These are phyloP conservation scores for Sporobolomyces phaffii DNA, from an alignment of 768 basidiomycete species.

Conservation along the genomic window DNA sequence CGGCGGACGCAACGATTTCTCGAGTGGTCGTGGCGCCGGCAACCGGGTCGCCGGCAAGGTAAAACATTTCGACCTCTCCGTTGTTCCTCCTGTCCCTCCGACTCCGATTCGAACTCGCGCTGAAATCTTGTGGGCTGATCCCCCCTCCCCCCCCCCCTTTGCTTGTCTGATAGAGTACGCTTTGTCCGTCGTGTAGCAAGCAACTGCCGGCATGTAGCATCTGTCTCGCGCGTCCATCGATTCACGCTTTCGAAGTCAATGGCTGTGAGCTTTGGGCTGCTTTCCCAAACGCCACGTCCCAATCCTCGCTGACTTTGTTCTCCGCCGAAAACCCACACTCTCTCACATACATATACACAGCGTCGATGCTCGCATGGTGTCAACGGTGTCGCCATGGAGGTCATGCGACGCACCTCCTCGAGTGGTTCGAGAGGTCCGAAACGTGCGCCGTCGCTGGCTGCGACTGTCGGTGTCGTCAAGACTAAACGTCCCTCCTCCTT, in stretches of 20 bases:
- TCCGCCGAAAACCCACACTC: background rate
- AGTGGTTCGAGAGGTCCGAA: constrained; percentile 32
- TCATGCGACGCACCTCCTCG: constrained; percentile 29
- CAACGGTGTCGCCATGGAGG: constrained; percentile 35
- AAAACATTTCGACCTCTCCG: too few relatives aligned
- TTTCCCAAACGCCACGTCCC: background rate
- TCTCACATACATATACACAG: too few relatives aligned
- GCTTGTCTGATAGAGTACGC: constrained; percentile 3
- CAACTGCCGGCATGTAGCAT: constrained; percentile 34
- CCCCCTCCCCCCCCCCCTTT: background rate
- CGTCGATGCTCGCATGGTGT: constrained; percentile 32
- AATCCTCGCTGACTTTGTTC: background rate
- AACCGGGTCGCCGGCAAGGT: constrained; percentile 13
- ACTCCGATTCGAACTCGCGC: too few relatives aligned
- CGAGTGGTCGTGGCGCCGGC: background rate
- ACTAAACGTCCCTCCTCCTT: too few relatives aligned
- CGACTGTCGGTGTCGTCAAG: constrained; percentile 20
- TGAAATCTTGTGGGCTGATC: too few relatives aligned
- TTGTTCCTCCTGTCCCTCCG: too few relatives aligned
- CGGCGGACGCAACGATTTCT: background rate
- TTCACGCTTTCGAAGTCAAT: constrained; percentile 25
- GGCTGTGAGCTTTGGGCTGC: constrained; percentile 18
- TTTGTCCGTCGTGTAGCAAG: constrained; percentile 36
- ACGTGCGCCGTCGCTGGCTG: constrained; percentile 30
- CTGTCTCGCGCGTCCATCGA: constrained; percentile 26